Percentiles rank a stretch among this genome's conserved stretches.
These are phyloP conservation scores for Alectoria sarmentosa DNA, from an alignment of 495 filamentous ascomycete species.

Conservation along the genomic window DNA sequence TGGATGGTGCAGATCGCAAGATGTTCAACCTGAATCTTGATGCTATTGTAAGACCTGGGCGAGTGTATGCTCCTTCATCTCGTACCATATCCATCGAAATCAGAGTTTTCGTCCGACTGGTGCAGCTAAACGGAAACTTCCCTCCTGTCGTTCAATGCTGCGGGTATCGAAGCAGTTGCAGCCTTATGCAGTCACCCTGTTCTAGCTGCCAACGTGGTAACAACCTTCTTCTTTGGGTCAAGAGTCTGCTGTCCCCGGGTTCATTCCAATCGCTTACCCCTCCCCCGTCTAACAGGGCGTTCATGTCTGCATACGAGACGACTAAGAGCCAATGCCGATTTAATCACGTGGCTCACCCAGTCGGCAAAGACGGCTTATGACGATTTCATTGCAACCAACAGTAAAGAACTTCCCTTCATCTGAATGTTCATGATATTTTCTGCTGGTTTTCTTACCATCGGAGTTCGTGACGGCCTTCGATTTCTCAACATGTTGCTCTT, in stretches of 20 bases:
- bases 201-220: not conserved
- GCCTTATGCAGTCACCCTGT: not conserved
- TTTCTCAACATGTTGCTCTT: conserved; percentile 3
- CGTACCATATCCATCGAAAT: not conserved
- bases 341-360: not conserved
- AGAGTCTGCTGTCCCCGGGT: not conserved
- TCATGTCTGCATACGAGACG: not conserved
- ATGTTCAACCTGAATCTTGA: not conserved
- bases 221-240: not conserved
- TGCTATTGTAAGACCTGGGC: not conserved
- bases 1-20: not conserved
- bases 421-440: not conserved
- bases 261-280: not conserved
- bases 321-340: not conserved
- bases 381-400: not conserved
- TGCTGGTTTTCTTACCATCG: too few species aligned
- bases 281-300: not conserved
- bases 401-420: not conserved
- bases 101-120: not conserved
- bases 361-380: not conserved
- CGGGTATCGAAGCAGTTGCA: not conserved
- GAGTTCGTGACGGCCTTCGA: not conserved
- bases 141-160: not conserved
- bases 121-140: too few species aligned
- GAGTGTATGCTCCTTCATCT: not conserved